Conservation (phyloP, 1,139 yeast species). For the Protomyces arabidopsidicola region DNA sequence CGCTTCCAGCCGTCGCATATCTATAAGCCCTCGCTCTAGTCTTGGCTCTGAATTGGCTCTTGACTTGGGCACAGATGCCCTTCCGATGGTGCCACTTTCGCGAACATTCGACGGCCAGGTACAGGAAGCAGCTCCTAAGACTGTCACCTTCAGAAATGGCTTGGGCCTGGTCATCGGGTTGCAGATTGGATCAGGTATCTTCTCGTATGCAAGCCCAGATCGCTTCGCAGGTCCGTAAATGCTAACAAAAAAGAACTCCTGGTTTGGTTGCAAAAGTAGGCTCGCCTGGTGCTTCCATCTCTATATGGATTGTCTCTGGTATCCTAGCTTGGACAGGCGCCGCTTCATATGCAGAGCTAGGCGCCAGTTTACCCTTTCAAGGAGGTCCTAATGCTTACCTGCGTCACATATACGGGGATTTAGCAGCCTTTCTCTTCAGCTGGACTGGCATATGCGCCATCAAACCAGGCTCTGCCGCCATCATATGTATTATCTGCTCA, state of each 20-base stretch:
- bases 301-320: slow-evolving; percentile 44
- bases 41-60: slow-evolving; percentile 34
- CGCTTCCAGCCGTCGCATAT: slow-evolving; percentile 30
- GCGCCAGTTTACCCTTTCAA: slow-evolving; percentile 43
- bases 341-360: slow-evolving; percentile 45
- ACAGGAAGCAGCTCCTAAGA: slow-evolving; percentile 39
- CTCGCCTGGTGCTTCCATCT: slow-evolving; percentile 42
- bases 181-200: slow-evolving; percentile 47
- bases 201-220: slow-evolving; percentile 28
- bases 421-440: slow-evolving; percentile 43
- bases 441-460: slow-evolving; percentile 44
- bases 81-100: slow-evolving; percentile 37
- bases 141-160: slow-evolving; percentile 41
- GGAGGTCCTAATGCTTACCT: slow-evolving; percentile 46
- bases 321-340: slow-evolving; percentile 47
- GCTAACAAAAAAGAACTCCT: slow-evolving; percentile 39
- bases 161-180: slow-evolving; percentile 44
- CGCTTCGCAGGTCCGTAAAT: not conserved
- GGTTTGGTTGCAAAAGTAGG: slow-evolving; percentile 43
- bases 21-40: slow-evolving; percentile 34
- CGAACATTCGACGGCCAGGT: slow-evolving; percentile 34
- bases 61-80: slow-evolving; percentile 38
- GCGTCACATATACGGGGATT: slow-evolving; percentile 42
- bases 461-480: slow-evolving; percentile 46
- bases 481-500: slow-evolving; percentile 44